phyloP scores from a whole-genome alignment of 352 stramenopile genomes.

The Pythium sukuiense region DNA sequence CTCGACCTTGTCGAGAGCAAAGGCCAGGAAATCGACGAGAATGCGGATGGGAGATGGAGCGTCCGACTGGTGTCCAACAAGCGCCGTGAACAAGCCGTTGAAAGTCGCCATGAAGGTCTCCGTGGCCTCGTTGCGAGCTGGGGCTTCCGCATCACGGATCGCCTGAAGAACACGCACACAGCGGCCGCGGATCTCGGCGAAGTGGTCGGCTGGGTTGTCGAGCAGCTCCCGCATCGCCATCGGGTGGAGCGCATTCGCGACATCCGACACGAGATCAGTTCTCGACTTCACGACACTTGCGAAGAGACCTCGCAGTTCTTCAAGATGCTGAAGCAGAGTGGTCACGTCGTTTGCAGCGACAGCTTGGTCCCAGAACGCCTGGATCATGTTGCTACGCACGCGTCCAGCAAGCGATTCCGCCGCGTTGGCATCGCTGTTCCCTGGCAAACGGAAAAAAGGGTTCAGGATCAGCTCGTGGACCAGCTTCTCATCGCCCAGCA shows the following conservation, averaged over 20 bases:
- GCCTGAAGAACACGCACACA: slow-evolving; percentile 47
- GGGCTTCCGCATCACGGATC: slow-evolving; percentile 52
- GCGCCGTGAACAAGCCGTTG: slow-evolving; percentile 24
- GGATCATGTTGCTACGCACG: slow-evolving; percentile 52
- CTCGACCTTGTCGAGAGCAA: slow-evolving; percentile 65
- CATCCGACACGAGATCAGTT: slow-evolving; percentile 35
- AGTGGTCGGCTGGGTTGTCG: slow-evolving; percentile 31
- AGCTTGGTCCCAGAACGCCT: slow-evolving; percentile 73
- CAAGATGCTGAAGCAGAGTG: slow-evolving; percentile 44
- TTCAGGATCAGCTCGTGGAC: slow-evolving; percentile 80
- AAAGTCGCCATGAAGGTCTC: slow-evolving; percentile 37
- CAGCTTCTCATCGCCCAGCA: slow-evolving; percentile 59
- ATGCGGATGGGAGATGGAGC: slow-evolving; percentile 26
- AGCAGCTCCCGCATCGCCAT: slow-evolving; percentile 40
- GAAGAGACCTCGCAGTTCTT: slow-evolving; percentile 55
- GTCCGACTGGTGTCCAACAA: slow-evolving; percentile 22
- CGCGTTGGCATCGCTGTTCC: neutral
- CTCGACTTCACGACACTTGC: slow-evolving; percentile 25
- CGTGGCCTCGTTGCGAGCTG: slow-evolving; percentile 49
- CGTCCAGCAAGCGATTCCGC: slow-evolving; percentile 35
- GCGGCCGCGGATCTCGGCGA: slow-evolving; percentile 35
- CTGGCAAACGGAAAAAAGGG: slow-evolving; percentile 48
- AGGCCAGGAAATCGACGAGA: slow-evolving; percentile 64
- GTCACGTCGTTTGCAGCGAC: slow-evolving; percentile 45
- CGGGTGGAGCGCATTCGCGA: slow-evolving; percentile 39